Percentiles rank a stretch among this genome's conserved stretches.
Evolutionary conservation across 176 grass and related monocot genomes (phyloP).

Genomic region (Microstegium vimineum): DNA sequence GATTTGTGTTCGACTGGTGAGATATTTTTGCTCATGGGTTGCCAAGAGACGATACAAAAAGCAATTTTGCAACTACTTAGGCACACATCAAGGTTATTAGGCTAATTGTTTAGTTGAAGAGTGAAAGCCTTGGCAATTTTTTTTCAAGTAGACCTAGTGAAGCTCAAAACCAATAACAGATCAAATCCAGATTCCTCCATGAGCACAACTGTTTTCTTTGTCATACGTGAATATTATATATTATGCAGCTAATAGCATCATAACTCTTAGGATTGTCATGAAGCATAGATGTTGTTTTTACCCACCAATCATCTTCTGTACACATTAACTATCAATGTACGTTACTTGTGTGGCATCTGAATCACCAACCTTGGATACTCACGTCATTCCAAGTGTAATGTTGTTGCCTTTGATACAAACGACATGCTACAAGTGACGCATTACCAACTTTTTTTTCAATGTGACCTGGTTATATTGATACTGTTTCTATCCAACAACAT

Average conservation of each 20-base stretch:
- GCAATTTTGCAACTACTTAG: neutral
- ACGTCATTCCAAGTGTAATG: neutral
- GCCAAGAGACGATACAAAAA: too few relatives aligned
- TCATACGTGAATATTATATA: neutral
- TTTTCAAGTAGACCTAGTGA: neutral
- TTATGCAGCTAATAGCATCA: neutral
- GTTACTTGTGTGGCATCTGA: neutral
- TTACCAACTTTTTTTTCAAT: neutral
- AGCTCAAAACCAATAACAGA: neutral
- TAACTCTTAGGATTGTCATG: neutral
- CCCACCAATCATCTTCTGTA: neutral
- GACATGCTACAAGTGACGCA: neutral
- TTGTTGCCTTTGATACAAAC: neutral
- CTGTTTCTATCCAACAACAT: neutral
- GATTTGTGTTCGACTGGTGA: too few relatives aligned
- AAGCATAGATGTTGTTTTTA: neutral
- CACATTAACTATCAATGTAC: neutral
- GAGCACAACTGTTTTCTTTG: rapidly evolving
- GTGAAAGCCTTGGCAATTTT: neutral
- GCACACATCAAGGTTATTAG: too few relatives aligned
- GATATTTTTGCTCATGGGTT: too few relatives aligned
- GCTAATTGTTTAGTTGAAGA: neutral
- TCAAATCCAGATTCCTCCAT: neutral
- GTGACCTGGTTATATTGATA: neutral
- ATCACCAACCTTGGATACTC: neutral